Evolutionary conservation across 2,329 filamentous ascomycete species (phyloP).

Genomic region (Scedosporium apiospermum): DNA sequence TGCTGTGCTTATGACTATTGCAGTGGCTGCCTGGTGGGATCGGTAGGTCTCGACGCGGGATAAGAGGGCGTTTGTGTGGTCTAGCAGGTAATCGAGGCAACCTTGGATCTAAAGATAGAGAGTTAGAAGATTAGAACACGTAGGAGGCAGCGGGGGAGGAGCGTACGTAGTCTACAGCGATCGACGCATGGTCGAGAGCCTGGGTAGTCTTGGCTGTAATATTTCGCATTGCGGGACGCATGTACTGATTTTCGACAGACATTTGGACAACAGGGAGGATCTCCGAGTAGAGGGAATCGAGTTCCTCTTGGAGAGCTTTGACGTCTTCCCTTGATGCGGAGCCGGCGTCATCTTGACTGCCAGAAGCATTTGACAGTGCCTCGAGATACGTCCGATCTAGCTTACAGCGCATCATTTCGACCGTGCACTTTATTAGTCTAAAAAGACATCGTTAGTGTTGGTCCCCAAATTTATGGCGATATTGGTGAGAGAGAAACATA

Average conservation of each 20-base stretch:
- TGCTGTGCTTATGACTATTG: conserved; percentile 29
- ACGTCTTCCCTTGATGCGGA: conserved; percentile 29
- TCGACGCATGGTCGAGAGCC: conserved; percentile 32
- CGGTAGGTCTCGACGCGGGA: conserved; percentile 32
- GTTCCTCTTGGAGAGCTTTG: conserved; percentile 47
- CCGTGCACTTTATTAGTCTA: conserved; percentile 47
- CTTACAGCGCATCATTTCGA: conserved; percentile 43
- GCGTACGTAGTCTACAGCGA: conserved; percentile 42
- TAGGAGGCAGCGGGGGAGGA: not conserved
- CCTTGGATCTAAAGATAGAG: conserved; percentile 34
- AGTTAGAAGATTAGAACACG: not conserved
- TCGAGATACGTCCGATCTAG: conserved; percentile 49
- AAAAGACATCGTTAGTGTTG: not conserved
- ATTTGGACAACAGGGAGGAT: conserved; percentile 62
- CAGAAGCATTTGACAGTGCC: conserved; percentile 22
- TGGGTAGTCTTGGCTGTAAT: conserved; percentile 33
- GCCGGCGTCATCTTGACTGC: conserved; percentile 13
- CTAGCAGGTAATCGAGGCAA: conserved; percentile 41
- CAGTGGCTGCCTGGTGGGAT: conserved; percentile 32
- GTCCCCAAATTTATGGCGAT: too few relatives aligned
- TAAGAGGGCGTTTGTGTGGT: conserved; percentile 32
- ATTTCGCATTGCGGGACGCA: conserved; percentile 47
- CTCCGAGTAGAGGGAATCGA: conserved; percentile 61
- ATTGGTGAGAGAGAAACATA: conserved; percentile 13
- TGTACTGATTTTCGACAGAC: conserved; percentile 58